A percentile compares a stretch with the other conserved stretches of the same genome.
phyloP scores from a whole-genome alignment of 2,329 filamentous ascomycete species.

The Cryoendolithus antarcticus region DNA sequence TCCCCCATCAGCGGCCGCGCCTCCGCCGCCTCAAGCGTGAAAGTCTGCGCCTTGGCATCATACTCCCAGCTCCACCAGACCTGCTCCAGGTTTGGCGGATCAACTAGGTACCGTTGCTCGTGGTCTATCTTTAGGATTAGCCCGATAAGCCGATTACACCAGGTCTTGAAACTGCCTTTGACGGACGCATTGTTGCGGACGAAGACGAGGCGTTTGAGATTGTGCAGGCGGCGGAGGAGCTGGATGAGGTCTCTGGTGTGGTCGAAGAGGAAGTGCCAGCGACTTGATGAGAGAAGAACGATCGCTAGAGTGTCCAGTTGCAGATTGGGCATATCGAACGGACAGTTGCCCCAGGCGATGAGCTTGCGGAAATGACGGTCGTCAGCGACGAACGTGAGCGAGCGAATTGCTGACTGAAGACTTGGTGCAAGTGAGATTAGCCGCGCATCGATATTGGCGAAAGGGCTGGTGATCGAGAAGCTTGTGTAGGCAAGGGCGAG shows the following conservation, averaged over 20 bases:
- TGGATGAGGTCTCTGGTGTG: slow-evolving; percentile 20
- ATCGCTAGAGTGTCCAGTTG: slow-evolving; percentile 22
- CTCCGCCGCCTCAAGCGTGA: slow-evolving; percentile 19
- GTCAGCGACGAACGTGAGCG: slow-evolving; percentile 20
- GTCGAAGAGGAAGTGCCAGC: slow-evolving; percentile 25
- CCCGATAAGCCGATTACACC: slow-evolving; percentile 28
- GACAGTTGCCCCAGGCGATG: slow-evolving; percentile 19
- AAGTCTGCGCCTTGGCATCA: slow-evolving; percentile 17
- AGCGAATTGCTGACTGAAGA: slow-evolving; percentile 22
- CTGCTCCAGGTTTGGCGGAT: slow-evolving; percentile 18
- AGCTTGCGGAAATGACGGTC: slow-evolving; percentile 21
- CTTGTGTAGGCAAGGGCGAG: slow-evolving; percentile 24
- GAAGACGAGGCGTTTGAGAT: slow-evolving; percentile 24
- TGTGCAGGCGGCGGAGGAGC: slow-evolving; percentile 22
- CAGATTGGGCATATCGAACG: slow-evolving; percentile 21
- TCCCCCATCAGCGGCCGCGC: slow-evolving; percentile 23
- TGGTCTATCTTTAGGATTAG: slow-evolving; percentile 30
- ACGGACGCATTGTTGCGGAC: slow-evolving; percentile 24
- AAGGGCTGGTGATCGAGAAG: slow-evolving; percentile 26
- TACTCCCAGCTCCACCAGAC: slow-evolving; percentile 30
- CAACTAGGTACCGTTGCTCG: slow-evolving; percentile 25
- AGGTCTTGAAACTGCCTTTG: slow-evolving; percentile 25
- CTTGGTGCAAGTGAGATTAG: slow-evolving; percentile 14
- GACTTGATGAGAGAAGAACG: slow-evolving; percentile 20
- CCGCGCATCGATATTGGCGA: slow-evolving; percentile 17